These are phyloP conservation scores for Wickerhamomyces bovis DNA, from an alignment of 805 yeast species.

Conservation along the genomic window DNA sequence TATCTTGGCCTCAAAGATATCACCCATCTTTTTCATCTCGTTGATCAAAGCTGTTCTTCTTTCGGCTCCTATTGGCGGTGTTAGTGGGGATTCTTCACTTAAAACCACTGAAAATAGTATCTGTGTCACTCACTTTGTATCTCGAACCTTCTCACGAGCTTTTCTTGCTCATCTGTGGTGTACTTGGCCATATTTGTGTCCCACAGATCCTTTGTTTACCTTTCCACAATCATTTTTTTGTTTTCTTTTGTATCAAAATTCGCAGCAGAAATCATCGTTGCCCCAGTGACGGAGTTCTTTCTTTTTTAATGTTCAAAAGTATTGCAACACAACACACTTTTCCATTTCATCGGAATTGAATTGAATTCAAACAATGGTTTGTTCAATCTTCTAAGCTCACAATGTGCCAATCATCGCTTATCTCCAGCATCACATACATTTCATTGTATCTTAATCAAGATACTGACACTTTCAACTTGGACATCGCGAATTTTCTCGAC, in stretches of 20 bases:
- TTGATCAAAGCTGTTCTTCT: conserved; percentile 10
- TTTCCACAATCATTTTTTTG: background rate
- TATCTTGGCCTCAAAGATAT: conserved; percentile 19
- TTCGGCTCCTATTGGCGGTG: conserved; percentile 12
- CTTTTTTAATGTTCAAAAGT: no score
- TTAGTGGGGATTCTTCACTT: background rate
- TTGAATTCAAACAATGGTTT: no score
- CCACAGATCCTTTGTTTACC: background rate
- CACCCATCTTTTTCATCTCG: conserved; percentile 13
- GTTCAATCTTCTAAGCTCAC: no score
- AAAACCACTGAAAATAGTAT: no score
- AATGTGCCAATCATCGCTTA: no score
- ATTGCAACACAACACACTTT: no score
- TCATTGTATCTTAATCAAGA: no score
- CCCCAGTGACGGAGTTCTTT: no score
- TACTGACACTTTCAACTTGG: no score
- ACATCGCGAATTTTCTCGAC: background rate
- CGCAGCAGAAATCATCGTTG: background rate
- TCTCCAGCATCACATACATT: no score
- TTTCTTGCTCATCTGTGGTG: conserved; percentile 10
- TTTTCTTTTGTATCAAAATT: no score
- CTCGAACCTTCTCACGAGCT: conserved; percentile 17
- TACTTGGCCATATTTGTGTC: conserved; percentile 8
- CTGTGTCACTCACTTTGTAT: conserved; percentile 18
- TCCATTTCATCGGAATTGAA: no score